phyloP scores from a whole-genome alignment of 2,329 filamentous ascomycete genomes.

The Penicillium sclerotigenum region DNA sequence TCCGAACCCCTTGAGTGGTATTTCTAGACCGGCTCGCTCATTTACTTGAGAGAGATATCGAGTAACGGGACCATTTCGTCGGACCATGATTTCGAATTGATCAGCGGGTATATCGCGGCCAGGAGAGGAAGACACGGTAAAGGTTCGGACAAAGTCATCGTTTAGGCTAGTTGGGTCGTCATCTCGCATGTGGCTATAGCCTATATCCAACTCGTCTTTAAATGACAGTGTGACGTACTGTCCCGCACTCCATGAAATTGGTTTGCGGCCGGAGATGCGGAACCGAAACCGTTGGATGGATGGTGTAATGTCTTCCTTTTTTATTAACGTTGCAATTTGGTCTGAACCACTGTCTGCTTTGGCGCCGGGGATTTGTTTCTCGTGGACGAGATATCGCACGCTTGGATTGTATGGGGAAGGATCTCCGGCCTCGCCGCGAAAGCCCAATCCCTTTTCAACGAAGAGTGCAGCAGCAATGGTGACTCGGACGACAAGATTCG shows the following conservation, averaged over 20 bases:
- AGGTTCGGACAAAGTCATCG: conserved; percentile 79
- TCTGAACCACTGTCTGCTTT: background rate
- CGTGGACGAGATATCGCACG: conserved; percentile 61
- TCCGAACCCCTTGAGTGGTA: conserved; percentile 70
- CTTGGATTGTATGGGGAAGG: conserved; percentile 77
- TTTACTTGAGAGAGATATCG: conserved; percentile 60
- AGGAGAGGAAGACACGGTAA: conserved; percentile 69
- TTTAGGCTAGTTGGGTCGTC: conserved; percentile 76
- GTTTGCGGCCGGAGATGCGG: conserved; percentile 41
- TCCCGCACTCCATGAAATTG: conserved; percentile 60
- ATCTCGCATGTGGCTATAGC: conserved; percentile 81
- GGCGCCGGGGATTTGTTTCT: conserved; percentile 42
- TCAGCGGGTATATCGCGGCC: conserved; percentile 34
- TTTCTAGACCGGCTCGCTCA: conserved; percentile 52
- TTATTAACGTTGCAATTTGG: conserved; percentile 55
- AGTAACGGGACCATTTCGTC: conserved; percentile 50
- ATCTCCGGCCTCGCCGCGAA: conserved; percentile 59
- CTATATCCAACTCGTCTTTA: conserved; percentile 56
- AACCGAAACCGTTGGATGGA: conserved; percentile 66
- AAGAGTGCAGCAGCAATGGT: conserved; percentile 55
- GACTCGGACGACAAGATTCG: conserved; percentile 70
- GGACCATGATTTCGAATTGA: conserved; percentile 21
- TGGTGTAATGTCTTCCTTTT: conserved; percentile 61
- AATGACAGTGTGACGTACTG: conserved; percentile 79
- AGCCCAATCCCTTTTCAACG: conserved; percentile 64